Conservation (phyloP, 2,329 filamentous ascomycete genomes). For the Nothophoma quercina region DNA sequence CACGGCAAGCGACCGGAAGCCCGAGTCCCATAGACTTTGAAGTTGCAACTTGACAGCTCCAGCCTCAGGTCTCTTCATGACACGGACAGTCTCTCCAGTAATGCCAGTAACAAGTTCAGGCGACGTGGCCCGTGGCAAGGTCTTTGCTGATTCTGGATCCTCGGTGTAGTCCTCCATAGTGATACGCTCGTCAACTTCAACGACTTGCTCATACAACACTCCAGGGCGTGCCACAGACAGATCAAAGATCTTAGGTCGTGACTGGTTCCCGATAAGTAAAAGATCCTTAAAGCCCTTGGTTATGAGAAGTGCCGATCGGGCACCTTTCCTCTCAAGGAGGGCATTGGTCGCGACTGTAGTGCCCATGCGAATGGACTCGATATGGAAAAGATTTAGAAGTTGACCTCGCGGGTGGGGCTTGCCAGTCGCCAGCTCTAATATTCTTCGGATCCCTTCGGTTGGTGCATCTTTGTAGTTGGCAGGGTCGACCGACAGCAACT, state of each 20-base stretch:
- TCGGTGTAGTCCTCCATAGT: conserved; percentile 44
- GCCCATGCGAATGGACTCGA: conserved; percentile 31
- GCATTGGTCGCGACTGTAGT: conserved; percentile 45
- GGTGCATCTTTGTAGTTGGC: conserved; percentile 41
- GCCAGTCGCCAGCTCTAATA: conserved; percentile 23
- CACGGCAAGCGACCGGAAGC: conserved; percentile 48
- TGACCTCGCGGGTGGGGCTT: neutral
- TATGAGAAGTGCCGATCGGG: conserved; percentile 33
- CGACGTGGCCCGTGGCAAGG: conserved; percentile 4
- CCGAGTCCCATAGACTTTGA: conserved; percentile 37
- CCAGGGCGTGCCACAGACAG: conserved; percentile 28
- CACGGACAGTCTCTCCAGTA: conserved; percentile 38
- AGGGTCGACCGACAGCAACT: conserved; percentile 40
- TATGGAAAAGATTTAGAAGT: conserved; percentile 7
- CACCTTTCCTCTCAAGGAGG: conserved; percentile 40
- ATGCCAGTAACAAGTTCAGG: conserved; percentile 26
- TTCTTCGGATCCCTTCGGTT: conserved; percentile 38
- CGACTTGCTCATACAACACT: conserved; percentile 28
- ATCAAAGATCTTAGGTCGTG: conserved; percentile 41
- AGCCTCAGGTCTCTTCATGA: conserved; percentile 32
- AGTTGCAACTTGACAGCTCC: conserved; percentile 9
- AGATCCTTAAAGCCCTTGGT: conserved; percentile 43
- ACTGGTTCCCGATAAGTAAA: conserved; percentile 42
- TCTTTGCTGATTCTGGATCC: conserved; percentile 23
- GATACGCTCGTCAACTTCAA: conserved; percentile 28